phyloP scores from a whole-genome alignment of 805 yeast species.

The Wickerhamiella azyma region DNA sequence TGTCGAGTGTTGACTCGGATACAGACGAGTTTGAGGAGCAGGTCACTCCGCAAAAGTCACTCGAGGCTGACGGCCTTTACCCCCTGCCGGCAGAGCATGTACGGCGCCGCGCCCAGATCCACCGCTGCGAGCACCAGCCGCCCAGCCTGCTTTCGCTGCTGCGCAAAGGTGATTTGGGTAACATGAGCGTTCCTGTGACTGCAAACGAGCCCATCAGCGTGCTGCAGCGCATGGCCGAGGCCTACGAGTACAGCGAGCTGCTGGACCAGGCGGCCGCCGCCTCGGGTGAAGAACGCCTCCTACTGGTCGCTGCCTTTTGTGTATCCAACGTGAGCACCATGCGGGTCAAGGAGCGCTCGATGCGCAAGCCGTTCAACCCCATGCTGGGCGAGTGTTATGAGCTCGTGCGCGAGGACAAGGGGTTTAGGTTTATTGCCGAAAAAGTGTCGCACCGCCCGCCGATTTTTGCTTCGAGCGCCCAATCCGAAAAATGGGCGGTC shows the following conservation, averaged over 20 bases:
- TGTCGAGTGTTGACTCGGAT: slow-evolving; percentile 4
- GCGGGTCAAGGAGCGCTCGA: slow-evolving; percentile 59
- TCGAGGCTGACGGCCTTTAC: slow-evolving; percentile 27
- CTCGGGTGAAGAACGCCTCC: slow-evolving; percentile 38
- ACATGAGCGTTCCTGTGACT: slow-evolving; percentile 86
- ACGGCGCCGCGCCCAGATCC: slow-evolving; percentile 44
- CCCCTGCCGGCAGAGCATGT: slow-evolving; percentile 48
- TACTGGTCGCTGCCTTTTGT: slow-evolving; percentile 72
- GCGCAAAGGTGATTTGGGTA: slow-evolving; percentile 65
- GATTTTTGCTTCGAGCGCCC: slow-evolving; percentile 68
- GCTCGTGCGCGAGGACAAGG: slow-evolving; percentile 69
- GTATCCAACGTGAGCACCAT: slow-evolving; percentile 56
- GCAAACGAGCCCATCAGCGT: slow-evolving; percentile 84
- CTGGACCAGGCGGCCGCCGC: slow-evolving; percentile 46
- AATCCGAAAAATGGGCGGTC: slow-evolving; percentile 50
- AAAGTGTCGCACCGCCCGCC: slow-evolving; percentile 83
- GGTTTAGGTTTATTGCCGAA: slow-evolving; percentile 63
- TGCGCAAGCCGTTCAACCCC: slow-evolving; percentile 90
- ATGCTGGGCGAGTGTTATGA: slow-evolving; percentile 88
- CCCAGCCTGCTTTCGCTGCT: slow-evolving; percentile 71
- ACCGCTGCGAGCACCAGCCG: slow-evolving; percentile 46
- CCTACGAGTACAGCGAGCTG: slow-evolving; percentile 59
- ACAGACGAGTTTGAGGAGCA: slow-evolving; percentile 12
- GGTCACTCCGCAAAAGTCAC: background rate
- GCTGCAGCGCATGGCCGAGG: slow-evolving; percentile 66